Evolutionary conservation across 2,329 filamentous ascomycete genomes (phyloP), one percentile per base, ranked within the genome.

Genomic region (Aspergillus udagawae): DNA sequence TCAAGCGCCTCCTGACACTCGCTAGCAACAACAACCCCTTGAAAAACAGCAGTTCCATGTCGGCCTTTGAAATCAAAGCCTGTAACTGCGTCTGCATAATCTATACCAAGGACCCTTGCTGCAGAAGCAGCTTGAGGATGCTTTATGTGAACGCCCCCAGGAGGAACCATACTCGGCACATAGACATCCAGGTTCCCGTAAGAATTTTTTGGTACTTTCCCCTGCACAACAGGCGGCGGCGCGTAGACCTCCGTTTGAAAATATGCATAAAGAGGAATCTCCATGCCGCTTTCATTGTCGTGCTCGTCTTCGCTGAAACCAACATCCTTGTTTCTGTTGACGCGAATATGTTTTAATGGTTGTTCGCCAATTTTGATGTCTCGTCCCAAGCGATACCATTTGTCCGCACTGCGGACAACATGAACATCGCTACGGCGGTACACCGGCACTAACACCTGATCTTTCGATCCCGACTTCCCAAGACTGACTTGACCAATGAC

Each of bases 31-130:
- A 99, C 86, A 1, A 88, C 83, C 1, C 94, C 94, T 41, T 85
- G 83, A 2, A 94, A 76, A 2, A 97, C 82, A 1, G 94, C 92
- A 2, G 91, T 97, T 17, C 93, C 93, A 55, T 91, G 87, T 2
- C 91, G 85, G 0, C 92, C 92, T 68, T 86, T 87, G 76, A 97
- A 99, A 41, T 88, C 82, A 67, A 97, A 99, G 0, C 93, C 93
- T 0, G 88, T 94, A 4, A 99, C 85, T 0, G 94, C 94, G 32
- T 93, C 91, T 2, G 91, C 91, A 71, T 89, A 96, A 74, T 97
- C 92, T 20, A 97, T 82, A 0, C 87, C 87, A 1, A 97, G 73
- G 1, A 92, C 76, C 56, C 83, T 85, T 0, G 92, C 91, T 1
- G 93, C 93, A 52, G 83, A 83, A 1, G 83, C 79, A 1, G 90